Evolutionary conservation across 306 rosid genomes (phyloP).

Genomic region (Cicer bijugum): DNA sequence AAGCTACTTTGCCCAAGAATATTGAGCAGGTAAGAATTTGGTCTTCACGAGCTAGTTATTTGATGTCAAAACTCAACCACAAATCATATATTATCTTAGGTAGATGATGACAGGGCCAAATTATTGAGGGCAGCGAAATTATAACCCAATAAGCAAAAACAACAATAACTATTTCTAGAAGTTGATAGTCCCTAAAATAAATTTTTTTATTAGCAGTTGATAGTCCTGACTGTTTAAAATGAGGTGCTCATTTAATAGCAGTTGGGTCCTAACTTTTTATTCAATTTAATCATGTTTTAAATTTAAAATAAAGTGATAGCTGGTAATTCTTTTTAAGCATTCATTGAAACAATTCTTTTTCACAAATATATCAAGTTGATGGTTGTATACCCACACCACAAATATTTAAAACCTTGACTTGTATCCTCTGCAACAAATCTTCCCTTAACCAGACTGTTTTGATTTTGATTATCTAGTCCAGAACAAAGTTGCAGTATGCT

Average conservation of each 20-base stretch:
- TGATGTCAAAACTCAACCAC: conserved; percentile 15
- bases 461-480: conserved; percentile 5
- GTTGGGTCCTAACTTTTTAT: neutral
- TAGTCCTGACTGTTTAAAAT: neutral
- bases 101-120: neutral
- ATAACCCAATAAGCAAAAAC: too few relatives aligned
- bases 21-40: conserved; percentile 68
- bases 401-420: neutral
- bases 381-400: neutral
- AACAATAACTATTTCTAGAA: too few relatives aligned
- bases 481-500: neutral
- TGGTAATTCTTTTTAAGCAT: neutral
- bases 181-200: too few relatives aligned
- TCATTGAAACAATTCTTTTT: neutral
- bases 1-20: conserved; percentile 71
- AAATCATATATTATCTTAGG: conserved; percentile 37
- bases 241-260: neutral
- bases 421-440: neutral
- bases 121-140: too few relatives aligned
- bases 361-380: neutral
- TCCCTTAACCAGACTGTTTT: conserved; percentile 27
- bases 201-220: too few relatives aligned
- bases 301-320: neutral
- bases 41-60: conserved; percentile 43
- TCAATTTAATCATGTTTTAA: neutral